Percentiles rank a stretch among this genome's conserved stretches.
phyloP scores from a whole-genome alignment of 345 rosid species.

The Angophora floribunda region DNA sequence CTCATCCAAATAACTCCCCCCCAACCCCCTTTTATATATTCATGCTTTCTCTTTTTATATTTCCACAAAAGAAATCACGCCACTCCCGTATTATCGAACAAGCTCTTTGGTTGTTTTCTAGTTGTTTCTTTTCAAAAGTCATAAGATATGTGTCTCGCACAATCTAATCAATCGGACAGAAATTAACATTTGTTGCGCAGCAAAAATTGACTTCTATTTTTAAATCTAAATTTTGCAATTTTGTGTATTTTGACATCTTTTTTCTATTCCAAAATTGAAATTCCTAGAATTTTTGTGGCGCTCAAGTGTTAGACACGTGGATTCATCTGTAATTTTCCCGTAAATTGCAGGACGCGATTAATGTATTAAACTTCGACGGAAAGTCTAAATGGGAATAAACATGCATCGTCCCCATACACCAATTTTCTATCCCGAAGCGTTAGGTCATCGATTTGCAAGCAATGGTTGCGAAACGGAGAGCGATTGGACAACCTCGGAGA shows the following conservation, averaged over 20 bases:
- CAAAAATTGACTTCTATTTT: neutral
- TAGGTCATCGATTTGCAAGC: rapidly evolving
- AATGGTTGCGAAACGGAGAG: rapidly evolving
- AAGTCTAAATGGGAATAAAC: rapidly evolving
- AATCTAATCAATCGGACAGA: neutral
- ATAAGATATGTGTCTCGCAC: neutral
- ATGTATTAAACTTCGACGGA: neutral
- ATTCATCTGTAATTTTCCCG: neutral
- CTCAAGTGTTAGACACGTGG: neutral
- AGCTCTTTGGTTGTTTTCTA: neutral
- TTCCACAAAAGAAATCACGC: neutral
- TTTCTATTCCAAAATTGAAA: neutral
- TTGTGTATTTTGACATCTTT: neutral
- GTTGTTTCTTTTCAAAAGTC: neutral
- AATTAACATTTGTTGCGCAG: neutral
- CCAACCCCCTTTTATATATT: neutral
- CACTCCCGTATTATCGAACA: neutral
- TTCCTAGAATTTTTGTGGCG: neutral
- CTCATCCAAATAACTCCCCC: neutral
- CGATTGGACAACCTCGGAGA: neutral
- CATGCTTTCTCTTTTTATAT: neutral
- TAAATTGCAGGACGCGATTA: neutral
- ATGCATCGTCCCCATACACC: no score
- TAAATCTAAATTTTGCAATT: neutral
- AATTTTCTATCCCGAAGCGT: rapidly evolving